Percentiles rank a stretch among this genome's conserved stretches.
These are phyloP conservation scores for Vicia villosa DNA, from an alignment of 306 rosid species.

Conservation along the genomic window DNA sequence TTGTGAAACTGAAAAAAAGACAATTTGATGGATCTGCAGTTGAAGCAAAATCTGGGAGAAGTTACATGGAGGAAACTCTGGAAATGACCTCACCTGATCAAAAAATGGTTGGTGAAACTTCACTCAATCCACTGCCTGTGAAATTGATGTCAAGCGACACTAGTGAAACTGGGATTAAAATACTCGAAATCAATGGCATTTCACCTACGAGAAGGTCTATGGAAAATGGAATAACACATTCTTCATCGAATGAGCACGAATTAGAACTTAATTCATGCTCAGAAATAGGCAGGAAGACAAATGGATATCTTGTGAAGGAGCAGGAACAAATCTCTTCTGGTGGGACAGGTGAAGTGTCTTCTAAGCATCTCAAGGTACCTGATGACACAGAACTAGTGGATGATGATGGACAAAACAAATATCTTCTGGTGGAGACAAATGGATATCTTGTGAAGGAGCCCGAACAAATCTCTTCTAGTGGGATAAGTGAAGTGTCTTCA, in stretches of 20 bases:
- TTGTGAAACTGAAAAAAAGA: constrained; percentile 75
- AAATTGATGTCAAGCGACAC: constrained; percentile 46
- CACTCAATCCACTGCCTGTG: constrained; percentile 47
- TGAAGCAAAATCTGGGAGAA: constrained; percentile 65
- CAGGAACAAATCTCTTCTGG: constrained; percentile 48
- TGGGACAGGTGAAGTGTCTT: constrained; percentile 47
- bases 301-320: constrained; percentile 45
- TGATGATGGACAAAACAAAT: constrained; percentile 53
- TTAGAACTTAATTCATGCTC: constrained; percentile 41
- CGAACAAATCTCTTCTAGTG: constrained; percentile 46
- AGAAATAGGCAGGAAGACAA: constrained; percentile 37
- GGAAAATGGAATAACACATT: constrained; percentile 49
- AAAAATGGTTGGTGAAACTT: constrained; percentile 61
- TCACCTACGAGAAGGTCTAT: constrained; percentile 56
- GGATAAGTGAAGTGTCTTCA: constrained; percentile 46
- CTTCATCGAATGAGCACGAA: constrained; percentile 57
- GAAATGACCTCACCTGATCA: constrained; percentile 62
- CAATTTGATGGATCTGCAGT: constrained; percentile 63
- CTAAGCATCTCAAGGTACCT: constrained; percentile 40
- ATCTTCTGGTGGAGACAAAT: constrained; percentile 18
- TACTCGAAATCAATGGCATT: constrained; percentile 69
- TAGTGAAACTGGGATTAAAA: constrained; percentile 61
- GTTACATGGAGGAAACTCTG: constrained; percentile 81
- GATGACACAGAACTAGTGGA: constrained; percentile 45
- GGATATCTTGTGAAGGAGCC: constrained; percentile 45